Percentiles rank a stretch among this genome's conserved stretches.
phyloP scores from a whole-genome alignment of 305 asterid genomes.

The Rubia peregrina region DNA sequence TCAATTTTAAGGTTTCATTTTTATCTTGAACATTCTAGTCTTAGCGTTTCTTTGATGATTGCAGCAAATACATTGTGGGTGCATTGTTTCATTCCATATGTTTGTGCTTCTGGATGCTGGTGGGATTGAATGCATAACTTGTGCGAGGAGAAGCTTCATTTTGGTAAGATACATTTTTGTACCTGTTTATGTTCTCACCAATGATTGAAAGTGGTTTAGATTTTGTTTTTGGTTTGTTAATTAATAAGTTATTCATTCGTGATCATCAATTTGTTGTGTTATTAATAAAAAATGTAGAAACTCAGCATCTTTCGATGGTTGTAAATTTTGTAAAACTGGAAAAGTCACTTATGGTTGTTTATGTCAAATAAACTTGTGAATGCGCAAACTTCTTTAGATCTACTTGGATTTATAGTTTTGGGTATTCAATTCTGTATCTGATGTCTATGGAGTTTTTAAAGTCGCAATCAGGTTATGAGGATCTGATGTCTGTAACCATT shows the following conservation, averaged over 20 bases:
- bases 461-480: not conserved
- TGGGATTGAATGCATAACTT: constrained; percentile 90
- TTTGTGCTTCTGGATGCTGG: constrained; percentile 98
- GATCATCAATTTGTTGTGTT: not conserved
- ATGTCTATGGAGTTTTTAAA: not conserved
- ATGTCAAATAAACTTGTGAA: not conserved
- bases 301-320: not conserved
- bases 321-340: not conserved
- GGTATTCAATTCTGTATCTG: not conserved
- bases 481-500: too few relatives aligned
- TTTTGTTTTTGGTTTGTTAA: not conserved
- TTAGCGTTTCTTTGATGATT: constrained; percentile 23
- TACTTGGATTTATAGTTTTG: not conserved
- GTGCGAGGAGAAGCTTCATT: constrained; percentile 83
- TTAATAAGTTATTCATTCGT: not conserved
- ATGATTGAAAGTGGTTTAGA: not conserved
- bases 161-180: constrained; percentile 46
- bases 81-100: constrained; percentile 97
- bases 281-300: not conserved
- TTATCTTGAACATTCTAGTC: constrained; percentile 9
- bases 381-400: not conserved
- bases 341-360: not conserved
- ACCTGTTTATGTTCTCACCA: not conserved
- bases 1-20: constrained; percentile 14
- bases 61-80: constrained; percentile 99